These are phyloP conservation scores for Calycina marina DNA, from an alignment of 2,329 filamentous ascomycete species.

Conservation along the genomic window DNA sequence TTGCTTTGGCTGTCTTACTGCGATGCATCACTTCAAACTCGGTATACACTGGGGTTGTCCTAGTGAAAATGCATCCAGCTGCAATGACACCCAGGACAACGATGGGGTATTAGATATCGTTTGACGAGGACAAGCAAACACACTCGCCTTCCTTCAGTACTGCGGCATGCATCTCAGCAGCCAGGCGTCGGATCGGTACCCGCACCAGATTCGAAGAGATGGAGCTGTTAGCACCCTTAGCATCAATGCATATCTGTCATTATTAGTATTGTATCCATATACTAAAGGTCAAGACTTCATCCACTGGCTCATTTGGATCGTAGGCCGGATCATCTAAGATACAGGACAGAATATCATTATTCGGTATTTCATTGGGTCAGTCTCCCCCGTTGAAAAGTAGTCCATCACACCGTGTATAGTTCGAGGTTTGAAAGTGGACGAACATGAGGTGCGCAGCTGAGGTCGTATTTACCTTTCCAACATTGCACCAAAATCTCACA, in stretches of 20 bases:
- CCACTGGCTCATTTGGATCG: slow-evolving; percentile 15
- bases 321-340: slow-evolving; percentile 13
- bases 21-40: slow-evolving; percentile 18
- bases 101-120: slow-evolving; percentile 18
- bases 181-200: slow-evolving; percentile 13
- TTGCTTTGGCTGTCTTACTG: slow-evolving; percentile 14
- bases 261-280: slow-evolving; percentile 1
- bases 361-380: too few species aligned
- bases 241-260: slow-evolving; percentile 18
- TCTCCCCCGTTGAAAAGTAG: too few species aligned
- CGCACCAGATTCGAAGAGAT: slow-evolving; percentile 17
- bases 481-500: too few species aligned
- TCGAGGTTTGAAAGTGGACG: too few species aligned
- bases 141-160: slow-evolving; percentile 19
- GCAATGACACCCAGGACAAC: slow-evolving; percentile 17
- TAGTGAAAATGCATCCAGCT: slow-evolving; percentile 16
- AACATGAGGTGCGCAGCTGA: too few species aligned
- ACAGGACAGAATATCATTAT: slow-evolving; percentile 16
- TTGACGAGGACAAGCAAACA: slow-evolving; percentile 19
- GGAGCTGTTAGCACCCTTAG: slow-evolving; percentile 11
- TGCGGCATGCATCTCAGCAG: slow-evolving; percentile 16
- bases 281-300: background rate
- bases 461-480: too few species aligned
- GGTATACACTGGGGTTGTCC: slow-evolving; percentile 19
- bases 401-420: too few species aligned